These are phyloP conservation scores for Cladosporium sphaerospermum DNA, from an alignment of 2,329 filamentous ascomycete species.

Conservation along the genomic window DNA sequence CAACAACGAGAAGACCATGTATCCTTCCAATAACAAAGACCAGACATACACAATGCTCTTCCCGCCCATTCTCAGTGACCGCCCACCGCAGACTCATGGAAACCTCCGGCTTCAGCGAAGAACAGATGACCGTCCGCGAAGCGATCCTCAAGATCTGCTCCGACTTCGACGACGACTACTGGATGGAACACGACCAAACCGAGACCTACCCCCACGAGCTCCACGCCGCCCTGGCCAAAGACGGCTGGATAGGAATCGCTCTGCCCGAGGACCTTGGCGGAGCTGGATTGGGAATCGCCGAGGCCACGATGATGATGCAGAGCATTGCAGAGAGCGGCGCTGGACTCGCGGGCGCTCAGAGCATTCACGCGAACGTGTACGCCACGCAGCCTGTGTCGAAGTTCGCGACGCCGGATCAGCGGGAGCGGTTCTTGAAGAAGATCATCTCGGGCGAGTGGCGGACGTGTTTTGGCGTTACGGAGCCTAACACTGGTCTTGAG, in stretches of 20 bases:
- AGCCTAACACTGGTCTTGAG: slow-evolving; percentile 73
- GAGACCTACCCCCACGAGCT: slow-evolving; percentile 69
- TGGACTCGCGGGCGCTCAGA: slow-evolving; percentile 63
- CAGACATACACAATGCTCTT: background rate
- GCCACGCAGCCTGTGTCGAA: slow-evolving; percentile 68
- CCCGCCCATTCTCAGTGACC: slow-evolving; percentile 28
- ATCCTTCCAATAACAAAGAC: background rate
- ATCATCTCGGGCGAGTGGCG: slow-evolving; percentile 67
- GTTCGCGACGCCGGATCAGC: slow-evolving; percentile 63
- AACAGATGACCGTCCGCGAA: slow-evolving; percentile 66
- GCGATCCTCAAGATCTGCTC: slow-evolving; percentile 63
- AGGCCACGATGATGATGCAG: slow-evolving; percentile 84
- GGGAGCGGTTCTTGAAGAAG: slow-evolving; percentile 58
- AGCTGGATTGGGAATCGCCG: slow-evolving; percentile 68
- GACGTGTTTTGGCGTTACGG: slow-evolving; percentile 79
- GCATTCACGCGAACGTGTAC: slow-evolving; percentile 60
- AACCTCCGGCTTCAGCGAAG: slow-evolving; percentile 63
- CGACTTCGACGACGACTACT: slow-evolving; percentile 68
- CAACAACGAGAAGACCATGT: background rate
- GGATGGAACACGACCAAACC: slow-evolving; percentile 65
- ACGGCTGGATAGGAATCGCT: slow-evolving; percentile 77
- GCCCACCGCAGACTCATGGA: slow-evolving; percentile 55
- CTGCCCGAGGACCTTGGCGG: slow-evolving; percentile 70
- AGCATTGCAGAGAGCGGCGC: slow-evolving; percentile 58
- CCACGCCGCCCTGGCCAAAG: slow-evolving; percentile 65